phyloP scores from a whole-genome alignment of 441 rosid species.

The Populus tomentosa region DNA sequence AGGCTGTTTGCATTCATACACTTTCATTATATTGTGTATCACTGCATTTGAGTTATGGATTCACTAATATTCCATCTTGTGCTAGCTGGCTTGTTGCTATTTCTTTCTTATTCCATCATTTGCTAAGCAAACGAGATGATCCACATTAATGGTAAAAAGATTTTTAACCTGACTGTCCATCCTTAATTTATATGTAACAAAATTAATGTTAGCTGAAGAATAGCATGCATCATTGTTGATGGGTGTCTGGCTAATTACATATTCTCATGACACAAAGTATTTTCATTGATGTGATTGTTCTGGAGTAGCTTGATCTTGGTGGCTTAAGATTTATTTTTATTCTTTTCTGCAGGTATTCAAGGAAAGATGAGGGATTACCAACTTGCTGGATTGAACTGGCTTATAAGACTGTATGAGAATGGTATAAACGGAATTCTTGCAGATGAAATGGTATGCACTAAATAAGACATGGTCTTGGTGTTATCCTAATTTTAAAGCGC shows the following conservation, averaged over 20 bases:
- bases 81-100: not conserved
- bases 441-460: conserved; percentile 83
- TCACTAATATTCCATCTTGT: not conserved
- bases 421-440: conserved; percentile 99
- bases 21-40: not conserved
- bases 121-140: not conserved
- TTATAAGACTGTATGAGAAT: conserved; percentile 94
- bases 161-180: not conserved
- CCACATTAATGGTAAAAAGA: not conserved
- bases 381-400: conserved; percentile 97
- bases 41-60: not conserved
- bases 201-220: not conserved
- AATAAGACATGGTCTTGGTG: not conserved
- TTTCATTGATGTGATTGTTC: not conserved
- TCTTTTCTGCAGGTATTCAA: conserved; percentile 64
- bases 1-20: not conserved
- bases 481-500: not conserved
- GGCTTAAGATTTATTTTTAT: conserved; percentile 2
- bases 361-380: conserved; percentile 99
- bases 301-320: not conserved
- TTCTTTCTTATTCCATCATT: not conserved
- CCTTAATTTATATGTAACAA: not conserved
- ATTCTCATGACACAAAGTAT: not conserved
- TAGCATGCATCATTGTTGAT: not conserved
- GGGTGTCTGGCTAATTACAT: not conserved